Percentiles rank a stretch among this genome's conserved stretches.
phyloP scores from a whole-genome alignment of 2,329 filamentous ascomycete genomes.

The Diaporthe sp. region DNA sequence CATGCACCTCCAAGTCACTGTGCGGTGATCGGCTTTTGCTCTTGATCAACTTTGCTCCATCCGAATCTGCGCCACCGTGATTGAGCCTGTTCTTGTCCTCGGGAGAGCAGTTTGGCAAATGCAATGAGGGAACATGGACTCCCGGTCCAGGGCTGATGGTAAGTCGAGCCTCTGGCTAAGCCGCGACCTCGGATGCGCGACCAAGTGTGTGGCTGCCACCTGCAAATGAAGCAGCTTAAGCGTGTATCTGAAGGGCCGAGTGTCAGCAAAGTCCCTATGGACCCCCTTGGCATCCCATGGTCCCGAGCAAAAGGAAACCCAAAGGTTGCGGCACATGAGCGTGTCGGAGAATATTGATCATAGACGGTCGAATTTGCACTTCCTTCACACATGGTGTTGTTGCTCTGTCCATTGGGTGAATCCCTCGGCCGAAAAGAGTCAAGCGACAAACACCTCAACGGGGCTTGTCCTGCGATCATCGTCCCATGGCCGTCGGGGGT shows the following conservation, averaged over 20 bases:
- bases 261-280: neutral
- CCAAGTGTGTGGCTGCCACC: neutral
- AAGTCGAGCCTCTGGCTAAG: neutral
- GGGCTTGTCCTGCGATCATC: conserved; percentile 3
- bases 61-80: neutral
- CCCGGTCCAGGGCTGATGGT: no score
- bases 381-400: neutral
- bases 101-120: neutral
- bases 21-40: neutral
- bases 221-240: neutral
- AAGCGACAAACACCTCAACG: neutral
- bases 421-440: neutral
- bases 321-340: neutral
- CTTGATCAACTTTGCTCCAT: neutral
- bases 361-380: neutral
- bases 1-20: conserved; percentile 9
- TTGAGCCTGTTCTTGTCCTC: neutral
- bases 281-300: conserved; percentile 14
- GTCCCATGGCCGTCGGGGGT: neutral
- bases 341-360: neutral
- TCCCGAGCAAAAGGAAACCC: neutral
- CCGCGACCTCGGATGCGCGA: neutral
- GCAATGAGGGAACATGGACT: neutral
- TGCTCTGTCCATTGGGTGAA: neutral
- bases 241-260: neutral